Evolutionary conservation across 2,329 filamentous ascomycete genomes (phyloP), one percentile per base, ranked within the genome.

Genomic region (Penicillium sp.): DNA sequence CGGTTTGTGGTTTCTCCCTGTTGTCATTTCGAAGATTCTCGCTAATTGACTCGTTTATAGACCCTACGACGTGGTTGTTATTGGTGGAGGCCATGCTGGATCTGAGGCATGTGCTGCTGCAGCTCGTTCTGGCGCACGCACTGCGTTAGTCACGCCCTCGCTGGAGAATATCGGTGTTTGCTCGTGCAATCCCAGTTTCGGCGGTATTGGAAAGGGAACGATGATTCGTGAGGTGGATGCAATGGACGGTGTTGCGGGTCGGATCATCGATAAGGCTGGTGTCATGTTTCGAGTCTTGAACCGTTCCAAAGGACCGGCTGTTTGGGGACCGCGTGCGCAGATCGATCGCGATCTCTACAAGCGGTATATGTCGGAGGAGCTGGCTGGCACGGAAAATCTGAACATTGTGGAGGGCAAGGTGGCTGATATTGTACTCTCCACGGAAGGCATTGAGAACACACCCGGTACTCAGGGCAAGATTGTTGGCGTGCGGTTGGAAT

Each of bases 141-240:
- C 94, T 40, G 93, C 89, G 2, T 83, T 99, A 63, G 82, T 99
- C 47, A 99, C 94, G 1, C 94, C 93, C 2, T 91, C 89, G 58
- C 75, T 90, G 56, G 87, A 92, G 57, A 96, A 97, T 66, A 86
- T 97, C 20, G 93, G 93, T 53, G 90, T 94, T 31, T 97, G 93
- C 77, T 97, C 92, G 35, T 97, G 93, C 78, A 97, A 97, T 72
- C 93, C 93, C 2, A 96, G 91, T 61, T 96, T 99, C 70, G 94
- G 94, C 38, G 94, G 94, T n/a, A 97, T 99, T 65, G 94, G 94
- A 43, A 99, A 99, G 73, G 94, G 94, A 16, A 97, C 90, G 10
- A 97, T 99, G 79, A 80, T 99, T 49, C 87, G 93, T 40, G 94
- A 99, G 75, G 88, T 99, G 32, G 94, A 99, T 77, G 94, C 94